Evolutionary conservation across 352 stramenopile species (phyloP).

Genomic region (Achlya hypogyna): DNA sequence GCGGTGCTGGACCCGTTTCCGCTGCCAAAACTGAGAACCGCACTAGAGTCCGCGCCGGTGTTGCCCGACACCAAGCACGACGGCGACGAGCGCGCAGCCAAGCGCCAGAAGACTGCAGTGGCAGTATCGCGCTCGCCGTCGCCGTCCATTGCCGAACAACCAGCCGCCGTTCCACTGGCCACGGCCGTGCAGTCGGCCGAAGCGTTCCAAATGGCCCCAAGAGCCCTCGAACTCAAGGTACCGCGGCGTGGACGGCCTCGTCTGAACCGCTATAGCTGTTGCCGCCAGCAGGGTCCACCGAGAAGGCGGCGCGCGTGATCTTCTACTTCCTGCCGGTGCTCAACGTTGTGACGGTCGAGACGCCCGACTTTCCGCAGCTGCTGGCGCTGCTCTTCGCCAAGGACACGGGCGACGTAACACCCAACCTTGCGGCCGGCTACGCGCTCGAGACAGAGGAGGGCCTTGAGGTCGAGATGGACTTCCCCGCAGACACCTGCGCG

Average conservation of each 20-base stretch:
- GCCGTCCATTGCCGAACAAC: neutral
- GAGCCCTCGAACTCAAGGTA: neutral
- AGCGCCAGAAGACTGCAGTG: neutral
- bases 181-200: neutral
- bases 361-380: conserved; percentile 21
- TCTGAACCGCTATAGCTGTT: too few species aligned
- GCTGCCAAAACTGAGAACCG: too few species aligned
- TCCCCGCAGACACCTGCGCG: conserved; percentile 29
- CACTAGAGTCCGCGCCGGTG: neutral
- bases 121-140: neutral
- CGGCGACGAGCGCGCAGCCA: conserved; percentile 16
- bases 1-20: neutral
- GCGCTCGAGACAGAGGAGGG: conserved; percentile 27
- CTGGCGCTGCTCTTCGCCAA: conserved; percentile 55
- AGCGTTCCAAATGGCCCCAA: neutral
- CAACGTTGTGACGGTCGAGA: conserved; percentile 47
- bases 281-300: neutral
- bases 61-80: conserved; percentile 18
- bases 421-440: conserved; percentile 40
- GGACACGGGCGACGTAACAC: conserved; percentile 39
- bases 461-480: conserved; percentile 35
- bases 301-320: conserved; percentile 21
- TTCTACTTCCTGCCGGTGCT: conserved; percentile 55
- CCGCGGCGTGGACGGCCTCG: too few species aligned
- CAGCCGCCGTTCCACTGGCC: neutral